Percentiles rank a stretch among this genome's conserved stretches.
Evolutionary conservation across 2,329 filamentous ascomycete species (phyloP).

Genomic region (Fusarium mangiferae): DNA sequence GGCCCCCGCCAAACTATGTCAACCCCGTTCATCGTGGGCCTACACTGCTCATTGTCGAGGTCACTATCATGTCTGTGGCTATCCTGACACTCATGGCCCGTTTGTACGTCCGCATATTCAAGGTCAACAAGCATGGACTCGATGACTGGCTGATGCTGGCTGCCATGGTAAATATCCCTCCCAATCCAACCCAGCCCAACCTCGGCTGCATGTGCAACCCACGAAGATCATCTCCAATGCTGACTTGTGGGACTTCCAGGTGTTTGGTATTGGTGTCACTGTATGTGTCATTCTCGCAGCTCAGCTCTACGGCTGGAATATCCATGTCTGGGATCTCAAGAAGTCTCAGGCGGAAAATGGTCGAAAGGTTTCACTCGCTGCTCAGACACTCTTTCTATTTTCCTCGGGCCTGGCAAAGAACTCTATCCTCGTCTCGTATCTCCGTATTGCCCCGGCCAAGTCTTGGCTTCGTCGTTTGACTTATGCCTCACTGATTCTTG

Average conservation of each 20-base stretch:
- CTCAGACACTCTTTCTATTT: slow-evolving; percentile 53
- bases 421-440: slow-evolving; percentile 54
- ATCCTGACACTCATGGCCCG: slow-evolving; percentile 49
- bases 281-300: slow-evolving; percentile 50
- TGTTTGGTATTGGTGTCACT: slow-evolving; percentile 49
- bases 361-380: slow-evolving; percentile 52
- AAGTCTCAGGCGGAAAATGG: slow-evolving; percentile 43
- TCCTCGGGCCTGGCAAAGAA: slow-evolving; percentile 52
- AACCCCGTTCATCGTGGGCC: slow-evolving; percentile 52
- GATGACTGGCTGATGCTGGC: slow-evolving; percentile 57
- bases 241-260: slow-evolving; percentile 36
- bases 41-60: slow-evolving; percentile 51
- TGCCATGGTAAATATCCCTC: slow-evolving; percentile 47
- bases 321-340: slow-evolving; percentile 52
- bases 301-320: slow-evolving; percentile 51
- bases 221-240: neutral
- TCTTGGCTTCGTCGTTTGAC: slow-evolving; percentile 50
- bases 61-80: slow-evolving; percentile 49
- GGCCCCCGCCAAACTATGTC: slow-evolving; percentile 53
- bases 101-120: slow-evolving; percentile 50
- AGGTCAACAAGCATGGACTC: slow-evolving; percentile 48
- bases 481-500: slow-evolving; percentile 40
- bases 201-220: slow-evolving; percentile 28
- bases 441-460: slow-evolving; percentile 50
- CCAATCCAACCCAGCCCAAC: neutral